Evolutionary conservation across 306 rosid genomes (phyloP).

Genomic region (Psophocarpus tetragonolobus): DNA sequence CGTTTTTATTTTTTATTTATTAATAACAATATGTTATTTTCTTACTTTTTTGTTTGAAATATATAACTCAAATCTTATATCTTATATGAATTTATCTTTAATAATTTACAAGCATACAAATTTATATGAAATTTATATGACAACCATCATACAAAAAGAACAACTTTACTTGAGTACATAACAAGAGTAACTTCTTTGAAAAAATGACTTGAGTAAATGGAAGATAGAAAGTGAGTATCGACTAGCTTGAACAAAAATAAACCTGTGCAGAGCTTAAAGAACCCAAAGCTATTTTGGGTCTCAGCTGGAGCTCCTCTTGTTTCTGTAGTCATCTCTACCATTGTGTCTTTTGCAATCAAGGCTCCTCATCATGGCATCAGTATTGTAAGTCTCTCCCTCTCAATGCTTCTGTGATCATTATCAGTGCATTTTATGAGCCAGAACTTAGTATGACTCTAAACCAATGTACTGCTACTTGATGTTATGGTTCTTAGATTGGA

Average conservation of each 20-base stretch:
- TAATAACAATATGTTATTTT: conserved; percentile 39
- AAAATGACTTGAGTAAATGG: too few species aligned
- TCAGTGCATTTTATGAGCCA: not conserved
- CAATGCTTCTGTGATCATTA: not conserved
- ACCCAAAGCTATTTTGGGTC: conserved; percentile 79
- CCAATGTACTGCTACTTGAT: not conserved
- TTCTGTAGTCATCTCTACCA: conserved; percentile 74
- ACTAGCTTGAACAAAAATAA: not conserved
- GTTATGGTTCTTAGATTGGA: conserved; percentile 62
- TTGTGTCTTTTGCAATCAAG: conserved; percentile 57
- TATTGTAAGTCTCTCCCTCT: conserved; percentile 46
- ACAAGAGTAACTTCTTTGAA: too few species aligned
- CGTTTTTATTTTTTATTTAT: conserved; percentile 3
- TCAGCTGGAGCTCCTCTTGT: conserved; percentile 91
- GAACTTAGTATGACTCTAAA: not conserved
- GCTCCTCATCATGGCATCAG: conserved; percentile 67
- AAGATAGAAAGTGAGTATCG: not conserved
- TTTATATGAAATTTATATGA: too few species aligned
- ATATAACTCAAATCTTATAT: not conserved
- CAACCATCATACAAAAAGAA: too few species aligned
- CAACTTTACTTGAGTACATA: too few species aligned
- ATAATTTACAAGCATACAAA: too few species aligned
- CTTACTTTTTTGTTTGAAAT: not conserved
- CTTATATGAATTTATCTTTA: not conserved
- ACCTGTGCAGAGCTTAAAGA: conserved; percentile 55